phyloP scores from a whole-genome alignment of 2,329 filamentous ascomycete genomes.

The Orbilia brochopaga region DNA sequence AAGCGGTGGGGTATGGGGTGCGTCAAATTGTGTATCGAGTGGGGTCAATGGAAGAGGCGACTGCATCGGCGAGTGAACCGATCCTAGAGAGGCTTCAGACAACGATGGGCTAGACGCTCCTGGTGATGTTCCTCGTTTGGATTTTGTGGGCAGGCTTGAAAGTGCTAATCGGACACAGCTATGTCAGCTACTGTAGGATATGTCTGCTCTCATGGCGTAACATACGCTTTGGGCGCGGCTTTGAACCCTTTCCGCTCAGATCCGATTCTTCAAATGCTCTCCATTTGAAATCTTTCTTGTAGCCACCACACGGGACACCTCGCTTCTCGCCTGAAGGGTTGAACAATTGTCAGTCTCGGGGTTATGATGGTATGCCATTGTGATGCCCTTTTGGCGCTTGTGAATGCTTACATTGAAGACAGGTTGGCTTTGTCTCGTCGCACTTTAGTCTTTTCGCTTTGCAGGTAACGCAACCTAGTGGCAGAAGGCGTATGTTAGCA shows the following conservation, averaged over 20 bases:
- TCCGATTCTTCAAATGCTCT: slow-evolving; percentile 71
- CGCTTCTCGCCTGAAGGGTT: slow-evolving; percentile 61
- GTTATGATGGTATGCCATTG: background rate
- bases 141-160: slow-evolving; percentile 25
- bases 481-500: slow-evolving; percentile 19
- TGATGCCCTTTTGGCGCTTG: slow-evolving; percentile 3
- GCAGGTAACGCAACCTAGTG: slow-evolving; percentile 75
- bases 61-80: slow-evolving; percentile 40
- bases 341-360: slow-evolving; percentile 1
- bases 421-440: slow-evolving; percentile 73
- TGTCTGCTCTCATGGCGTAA: slow-evolving; percentile 3
- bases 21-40: slow-evolving; percentile 41
- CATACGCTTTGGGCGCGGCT: slow-evolving; percentile 54
- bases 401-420: slow-evolving; percentile 65
- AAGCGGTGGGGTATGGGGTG: slow-evolving; percentile 37
- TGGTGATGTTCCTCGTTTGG: slow-evolving; percentile 32
- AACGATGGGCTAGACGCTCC: slow-evolving; percentile 37
- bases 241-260: slow-evolving; percentile 60
- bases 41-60: slow-evolving; percentile 43
- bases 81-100: slow-evolving; percentile 39
- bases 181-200: slow-evolving; percentile 15
- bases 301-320: slow-evolving; percentile 71
- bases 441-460: slow-evolving; percentile 76
- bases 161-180: slow-evolving; percentile 13
- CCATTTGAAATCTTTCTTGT: slow-evolving; percentile 80